Evolutionary conservation across 148 eudicot genomes (phyloP).

Genomic region (Pouteria glomerata): DNA sequence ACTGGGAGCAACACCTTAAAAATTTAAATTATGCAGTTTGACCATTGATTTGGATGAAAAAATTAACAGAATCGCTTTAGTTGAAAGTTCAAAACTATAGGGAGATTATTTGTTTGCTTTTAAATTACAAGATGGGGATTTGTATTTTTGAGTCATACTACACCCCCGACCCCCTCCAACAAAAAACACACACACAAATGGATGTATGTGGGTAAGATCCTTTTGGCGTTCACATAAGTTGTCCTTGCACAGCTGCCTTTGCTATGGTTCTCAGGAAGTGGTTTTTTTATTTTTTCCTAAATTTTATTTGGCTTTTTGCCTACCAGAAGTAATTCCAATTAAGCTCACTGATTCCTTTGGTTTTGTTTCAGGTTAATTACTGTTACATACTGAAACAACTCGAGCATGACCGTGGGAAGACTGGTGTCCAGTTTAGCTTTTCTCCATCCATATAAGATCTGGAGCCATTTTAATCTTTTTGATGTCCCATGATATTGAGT

Average conservation of each 20-base stretch:
- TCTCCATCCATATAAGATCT: constrained; percentile 49
- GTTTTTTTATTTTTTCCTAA: neutral
- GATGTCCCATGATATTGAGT: neutral
- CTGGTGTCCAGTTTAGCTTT: constrained; percentile 86
- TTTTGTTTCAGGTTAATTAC: constrained; percentile 65
- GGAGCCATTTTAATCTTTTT: constrained; percentile 1
- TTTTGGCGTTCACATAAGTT: neutral
- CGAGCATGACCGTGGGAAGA: constrained; percentile 79
- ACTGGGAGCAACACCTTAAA: no score
- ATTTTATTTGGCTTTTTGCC: neutral
- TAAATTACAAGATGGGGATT: no score
- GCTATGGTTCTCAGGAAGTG: neutral
- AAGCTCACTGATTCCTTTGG: neutral
- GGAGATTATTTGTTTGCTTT: no score
- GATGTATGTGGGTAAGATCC: neutral
- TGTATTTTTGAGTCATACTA: no score
- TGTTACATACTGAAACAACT: constrained; percentile 66
- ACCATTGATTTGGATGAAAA: no score
- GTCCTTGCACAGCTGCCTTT: neutral
- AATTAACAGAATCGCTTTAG: no score
- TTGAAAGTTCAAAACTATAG: no score
- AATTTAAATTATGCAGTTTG: no score
- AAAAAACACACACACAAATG: no score
- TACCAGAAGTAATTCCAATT: neutral
- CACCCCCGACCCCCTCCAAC: no score